Evolutionary conservation across 768 basidiomycete species (phyloP).

Genomic region (Phaeotremella skinneri): DNA sequence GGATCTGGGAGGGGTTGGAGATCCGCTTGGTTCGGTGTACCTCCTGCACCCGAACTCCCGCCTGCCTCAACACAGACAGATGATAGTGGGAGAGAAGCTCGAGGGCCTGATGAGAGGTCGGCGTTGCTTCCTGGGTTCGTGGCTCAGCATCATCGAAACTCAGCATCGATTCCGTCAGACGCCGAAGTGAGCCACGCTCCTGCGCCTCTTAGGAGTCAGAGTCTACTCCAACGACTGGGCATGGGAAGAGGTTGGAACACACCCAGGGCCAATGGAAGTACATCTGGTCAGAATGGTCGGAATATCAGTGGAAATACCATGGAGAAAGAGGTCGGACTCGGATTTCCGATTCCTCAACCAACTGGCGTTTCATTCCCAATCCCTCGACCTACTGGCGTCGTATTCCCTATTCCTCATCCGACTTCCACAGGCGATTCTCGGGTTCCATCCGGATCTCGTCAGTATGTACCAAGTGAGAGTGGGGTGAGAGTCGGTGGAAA

Average conservation of each 20-base stretch:
- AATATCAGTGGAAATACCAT: conserved; percentile 24
- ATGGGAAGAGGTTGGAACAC: conserved; percentile 13
- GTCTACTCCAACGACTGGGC: conserved; percentile 17
- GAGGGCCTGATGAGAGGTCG: conserved; percentile 13
- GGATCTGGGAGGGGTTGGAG: background rate
- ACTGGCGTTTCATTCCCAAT: background rate
- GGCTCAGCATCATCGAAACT: conserved; percentile 22
- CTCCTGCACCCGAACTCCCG: background rate
- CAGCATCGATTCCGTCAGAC: background rate
- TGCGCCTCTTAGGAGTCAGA: conserved; percentile 14
- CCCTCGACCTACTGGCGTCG: no score
- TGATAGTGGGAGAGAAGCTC: background rate
- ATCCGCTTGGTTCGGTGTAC: background rate
- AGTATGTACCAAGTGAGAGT: no score
- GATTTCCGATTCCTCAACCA: background rate
- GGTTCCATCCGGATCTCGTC: no score
- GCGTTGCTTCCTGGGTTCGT: conserved; percentile 20
- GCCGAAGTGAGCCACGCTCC: conserved; percentile 16
- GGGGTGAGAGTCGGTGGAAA: background rate
- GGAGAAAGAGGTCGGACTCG: conserved; percentile 7
- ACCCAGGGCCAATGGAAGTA: conserved; percentile 1
- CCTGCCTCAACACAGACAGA: background rate
- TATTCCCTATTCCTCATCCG: no score
- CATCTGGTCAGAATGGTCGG: background rate
- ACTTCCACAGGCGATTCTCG: no score